These are phyloP conservation scores for Daldinia grandis DNA, from an alignment of 495 filamentous ascomycete genomes.

Conservation along the genomic window DNA sequence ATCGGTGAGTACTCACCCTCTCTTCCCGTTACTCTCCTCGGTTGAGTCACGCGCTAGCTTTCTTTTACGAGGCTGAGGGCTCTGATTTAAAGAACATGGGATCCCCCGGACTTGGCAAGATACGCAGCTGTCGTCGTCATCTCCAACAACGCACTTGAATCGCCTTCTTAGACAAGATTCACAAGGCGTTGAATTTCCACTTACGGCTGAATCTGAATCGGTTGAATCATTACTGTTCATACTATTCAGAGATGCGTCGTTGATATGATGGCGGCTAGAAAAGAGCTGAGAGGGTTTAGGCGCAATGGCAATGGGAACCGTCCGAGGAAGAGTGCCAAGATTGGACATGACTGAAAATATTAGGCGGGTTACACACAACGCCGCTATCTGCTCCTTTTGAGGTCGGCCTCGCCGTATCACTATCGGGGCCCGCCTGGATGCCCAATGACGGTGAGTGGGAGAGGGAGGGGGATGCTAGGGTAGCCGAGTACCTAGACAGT, in stretches of 20 bases:
- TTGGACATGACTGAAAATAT: conserved; percentile 56
- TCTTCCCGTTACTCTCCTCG: conserved; percentile 64
- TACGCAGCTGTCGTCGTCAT: conserved; percentile 69
- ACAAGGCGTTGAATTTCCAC: conserved; percentile 55
- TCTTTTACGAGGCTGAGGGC: conserved; percentile 76
- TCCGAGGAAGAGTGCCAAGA: conserved; percentile 58
- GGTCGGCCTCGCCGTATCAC: conserved; percentile 25
- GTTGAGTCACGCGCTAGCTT: conserved; percentile 69
- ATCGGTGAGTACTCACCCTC: conserved; percentile 61
- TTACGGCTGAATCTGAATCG: conserved; percentile 58
- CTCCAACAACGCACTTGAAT: conserved; percentile 89
- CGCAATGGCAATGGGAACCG: conserved; percentile 66
- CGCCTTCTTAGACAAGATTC: conserved; percentile 81
- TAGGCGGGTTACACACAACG: conserved; percentile 11
- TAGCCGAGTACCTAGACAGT: conserved; percentile 17
- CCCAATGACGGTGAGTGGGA: conserved; percentile 29
- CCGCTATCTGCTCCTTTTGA: conserved; percentile 25
- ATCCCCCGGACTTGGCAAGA: conserved; percentile 68
- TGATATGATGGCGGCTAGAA: conserved; percentile 54
- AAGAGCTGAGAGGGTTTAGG: conserved; percentile 58
- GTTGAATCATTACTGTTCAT: conserved; percentile 59
- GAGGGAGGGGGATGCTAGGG: conserved; percentile 21
- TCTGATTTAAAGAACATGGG: conserved; percentile 71
- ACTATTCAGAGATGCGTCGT: conserved; percentile 51
- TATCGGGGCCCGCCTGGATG: conserved; percentile 20